Base-by-base conservation (phyloP, 345 rosid species). In the Bruguiera sexangula region DNA sequence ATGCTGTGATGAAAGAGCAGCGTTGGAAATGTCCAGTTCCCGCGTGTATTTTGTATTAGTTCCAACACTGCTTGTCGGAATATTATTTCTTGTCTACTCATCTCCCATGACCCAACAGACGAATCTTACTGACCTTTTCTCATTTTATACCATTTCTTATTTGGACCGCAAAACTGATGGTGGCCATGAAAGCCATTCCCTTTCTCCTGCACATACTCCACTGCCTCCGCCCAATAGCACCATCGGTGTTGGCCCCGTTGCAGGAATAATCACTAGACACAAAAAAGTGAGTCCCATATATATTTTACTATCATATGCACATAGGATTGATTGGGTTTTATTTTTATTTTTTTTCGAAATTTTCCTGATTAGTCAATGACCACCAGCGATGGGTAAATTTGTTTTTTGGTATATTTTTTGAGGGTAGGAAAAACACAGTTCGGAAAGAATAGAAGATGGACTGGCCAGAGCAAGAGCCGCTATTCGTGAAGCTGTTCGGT, bases 401-500 rank as follows among this genome's bases (percentile, higher is more conserved):
- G 19, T 43, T 43, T 43, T 13, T 43, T 43, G 22, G 30, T 56
- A 10, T 56, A 5, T 56, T 22, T 56, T 56, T 56, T 56, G 24
- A 21, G 60, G 16, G 69, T 34, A 66, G 71, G 31, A 46, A 76
- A 58, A 70, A 75, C 52, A 54, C 22, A 66, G 54, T 31, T 65
- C 63, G 65, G 57, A 62, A 51, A 73, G 66, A 36, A 39, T 75
- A 11, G 86, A 83, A 65, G 72, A 30, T 37, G 82, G 77, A 13
- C 57, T 83, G 39, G 76, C 72, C 0, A 60, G 60, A 64, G 78
- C 82, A 8, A 70, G 83, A 62, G 67, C 36, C 8, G 72, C 82
- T 3, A 83, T 83, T 46, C 75, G 39, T 2, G n/a, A 62, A 51
- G 96, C 96, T 20, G 59, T 87, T 62, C 74, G 43, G 39, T 31